phyloP scores from a whole-genome alignment of 257 asterid species.

The Verbena officinalis region DNA sequence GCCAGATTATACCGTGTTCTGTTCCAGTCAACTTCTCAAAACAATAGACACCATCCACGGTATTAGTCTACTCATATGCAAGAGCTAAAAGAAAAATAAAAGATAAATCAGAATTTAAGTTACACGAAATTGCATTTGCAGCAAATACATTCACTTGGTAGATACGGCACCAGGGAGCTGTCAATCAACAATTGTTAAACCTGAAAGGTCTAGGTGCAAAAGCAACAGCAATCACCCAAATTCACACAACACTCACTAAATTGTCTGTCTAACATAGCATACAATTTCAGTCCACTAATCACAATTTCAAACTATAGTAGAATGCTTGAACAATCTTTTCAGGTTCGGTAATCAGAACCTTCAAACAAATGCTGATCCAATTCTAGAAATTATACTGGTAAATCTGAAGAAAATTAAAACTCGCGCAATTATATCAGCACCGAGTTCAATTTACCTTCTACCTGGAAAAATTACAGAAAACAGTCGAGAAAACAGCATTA shows the following conservation, averaged over 20 bases:
- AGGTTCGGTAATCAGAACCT: constrained; percentile 15
- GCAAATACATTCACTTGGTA: background rate
- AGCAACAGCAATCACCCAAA: constrained; percentile 9
- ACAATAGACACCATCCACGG: constrained; percentile 3
- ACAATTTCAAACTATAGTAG: constrained; percentile 19
- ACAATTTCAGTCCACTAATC: background rate
- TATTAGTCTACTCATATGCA: background rate
- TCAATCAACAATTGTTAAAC: background rate
- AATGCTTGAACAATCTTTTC: background rate
- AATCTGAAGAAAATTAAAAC: constrained; percentile 2
- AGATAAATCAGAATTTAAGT: background rate
- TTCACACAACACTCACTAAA: constrained; percentile 12
- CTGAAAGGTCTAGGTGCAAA: constrained; percentile 8
- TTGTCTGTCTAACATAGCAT: constrained; percentile 5
- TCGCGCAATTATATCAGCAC: constrained; percentile 2
- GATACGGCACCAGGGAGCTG: constrained; percentile 8
- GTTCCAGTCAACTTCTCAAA: constrained; percentile 3
- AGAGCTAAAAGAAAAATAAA: background rate
- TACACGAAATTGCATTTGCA: background rate
- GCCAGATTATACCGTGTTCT: constrained; percentile 10
- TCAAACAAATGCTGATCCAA: constrained; percentile 22
- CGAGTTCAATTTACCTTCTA: background rate
- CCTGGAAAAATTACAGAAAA: background rate
- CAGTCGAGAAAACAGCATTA: background rate
- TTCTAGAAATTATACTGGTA: constrained; percentile 2